Evolutionary conservation across 164 flowering plant species (phyloP), one percentile per base, ranked within the genome.

Genomic region (Tetrastigma voinierianum): DNA sequence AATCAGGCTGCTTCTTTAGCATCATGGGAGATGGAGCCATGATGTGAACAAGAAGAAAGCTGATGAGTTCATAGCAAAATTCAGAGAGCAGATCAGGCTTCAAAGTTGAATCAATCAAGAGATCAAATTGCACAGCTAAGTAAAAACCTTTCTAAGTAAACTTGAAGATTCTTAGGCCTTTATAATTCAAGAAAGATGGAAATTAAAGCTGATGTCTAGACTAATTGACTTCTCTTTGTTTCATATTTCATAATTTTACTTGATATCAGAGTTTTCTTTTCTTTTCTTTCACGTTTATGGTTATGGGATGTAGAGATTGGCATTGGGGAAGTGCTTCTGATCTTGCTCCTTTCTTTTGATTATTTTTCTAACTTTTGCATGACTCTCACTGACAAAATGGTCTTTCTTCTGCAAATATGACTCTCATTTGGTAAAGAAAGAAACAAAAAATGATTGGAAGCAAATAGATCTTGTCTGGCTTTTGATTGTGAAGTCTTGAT

Each of bases 31-130:
- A 76, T 47, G 76, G 68, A 83, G 80, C 13, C 75, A 73, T 11
- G 88, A 84, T 68, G 97, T 93, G 24, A 96, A 93, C 66, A 87
- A 83, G 86, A 91, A 94, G 69, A 91, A 94, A 68, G 98, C 97
- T 18, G 95, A 77, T 65, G 98, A 94, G 71, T 94, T 94, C 78
- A 91, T 91, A 67, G 97, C 97, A 51, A 91, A 90, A 72, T 90
- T 94, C 72, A 91, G 93, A 52, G 97, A 94, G 86, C 97, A 91
- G 64, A 94, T 94, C 66, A 80, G 98, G 75, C 93, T 91, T 55
- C 98, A 94, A 68, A 87, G 88, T 84, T 32, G 93, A 87, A 51
- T 84, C 91, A 1, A 79, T 79, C 69, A 86, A 74, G 75, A 81
- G 74, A 74, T 78, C 89, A 23, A 81, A 76, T 56, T 56, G 75